Conservation (phyloP, 2,329 filamentous ascomycete species). For the Ceratocystis papillata region DNA sequence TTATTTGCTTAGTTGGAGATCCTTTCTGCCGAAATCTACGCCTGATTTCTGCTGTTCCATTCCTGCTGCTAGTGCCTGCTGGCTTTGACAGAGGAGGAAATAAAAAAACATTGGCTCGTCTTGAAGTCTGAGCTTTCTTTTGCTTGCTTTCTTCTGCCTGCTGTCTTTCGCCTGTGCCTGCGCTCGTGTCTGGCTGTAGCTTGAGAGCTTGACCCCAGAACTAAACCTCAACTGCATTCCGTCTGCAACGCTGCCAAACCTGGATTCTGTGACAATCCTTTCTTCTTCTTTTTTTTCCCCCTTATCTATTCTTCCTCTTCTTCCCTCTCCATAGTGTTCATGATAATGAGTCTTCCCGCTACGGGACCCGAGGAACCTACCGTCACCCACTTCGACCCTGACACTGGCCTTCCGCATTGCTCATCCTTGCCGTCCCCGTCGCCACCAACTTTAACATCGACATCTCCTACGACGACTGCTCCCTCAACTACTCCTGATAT, state of each 20-base stretch:
- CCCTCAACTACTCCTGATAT: not conserved
- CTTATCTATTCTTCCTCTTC: not conserved
- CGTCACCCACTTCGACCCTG: conserved; percentile 2
- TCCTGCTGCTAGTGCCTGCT: too few relatives aligned
- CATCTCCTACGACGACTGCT: not conserved
- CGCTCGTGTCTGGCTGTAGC: too few relatives aligned
- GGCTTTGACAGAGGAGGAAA: too few relatives aligned
- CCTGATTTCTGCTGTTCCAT: too few relatives aligned
- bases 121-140: conserved; percentile 1
- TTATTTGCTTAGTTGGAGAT: too few relatives aligned
- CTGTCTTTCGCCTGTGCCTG: too few relatives aligned
- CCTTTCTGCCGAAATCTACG: too few relatives aligned
- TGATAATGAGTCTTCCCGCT: conserved; percentile 22
- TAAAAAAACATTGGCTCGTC: too few relatives aligned
- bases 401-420: conserved; percentile 9
- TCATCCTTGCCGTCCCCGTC: not conserved
- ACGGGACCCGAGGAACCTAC: conserved; percentile 16
- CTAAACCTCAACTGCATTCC: not conserved
- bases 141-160: not conserved
- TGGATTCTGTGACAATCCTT: not conserved
- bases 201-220: not conserved
- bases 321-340: not conserved
- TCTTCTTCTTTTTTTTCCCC: not conserved
- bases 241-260: not conserved
- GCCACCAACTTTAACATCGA: not conserved